Conservation (phyloP, 2,329 filamentous ascomycete species). For the Pseudogymnoascus sp. region DNA sequence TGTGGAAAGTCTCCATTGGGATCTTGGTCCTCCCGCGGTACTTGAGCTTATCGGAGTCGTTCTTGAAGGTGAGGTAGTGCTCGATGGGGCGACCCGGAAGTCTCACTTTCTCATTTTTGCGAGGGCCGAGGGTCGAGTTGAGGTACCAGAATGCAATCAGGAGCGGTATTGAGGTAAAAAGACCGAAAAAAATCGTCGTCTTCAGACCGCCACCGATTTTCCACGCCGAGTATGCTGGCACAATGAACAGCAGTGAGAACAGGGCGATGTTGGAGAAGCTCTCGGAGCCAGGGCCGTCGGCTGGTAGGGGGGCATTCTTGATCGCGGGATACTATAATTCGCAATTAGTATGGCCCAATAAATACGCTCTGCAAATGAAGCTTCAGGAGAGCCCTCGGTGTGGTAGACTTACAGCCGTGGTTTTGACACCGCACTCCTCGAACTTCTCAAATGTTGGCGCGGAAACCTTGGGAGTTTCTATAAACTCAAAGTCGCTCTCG, state of each 20-base stretch:
- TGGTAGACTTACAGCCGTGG: constrained; percentile 41
- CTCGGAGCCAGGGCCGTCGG: constrained; percentile 76
- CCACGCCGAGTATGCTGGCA: constrained; percentile 76
- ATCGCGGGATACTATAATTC: constrained; percentile 68
- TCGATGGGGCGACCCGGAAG: constrained; percentile 82
- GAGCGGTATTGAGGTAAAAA: constrained; percentile 73
- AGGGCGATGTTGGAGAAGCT: constrained; percentile 81
- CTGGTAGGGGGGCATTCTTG: constrained; percentile 88
- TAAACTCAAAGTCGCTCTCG: constrained; percentile 57
- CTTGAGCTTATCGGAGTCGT: constrained; percentile 50
- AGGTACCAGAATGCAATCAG: constrained; percentile 76
- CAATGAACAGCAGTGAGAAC: constrained; percentile 57
- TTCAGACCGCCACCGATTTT: constrained; percentile 78
- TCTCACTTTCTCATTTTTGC: constrained; percentile 87
- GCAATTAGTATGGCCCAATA: constrained; percentile 13
- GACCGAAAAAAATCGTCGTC: constrained; percentile 78
- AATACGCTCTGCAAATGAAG: constrained; percentile 11
- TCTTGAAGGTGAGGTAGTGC: constrained; percentile 80
- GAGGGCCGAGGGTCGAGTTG: constrained; percentile 72
- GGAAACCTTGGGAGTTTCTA: constrained; percentile 47
- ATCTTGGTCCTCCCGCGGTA: constrained; percentile 76
- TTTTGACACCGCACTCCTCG: constrained; percentile 49
- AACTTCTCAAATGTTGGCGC: constrained; percentile 43
- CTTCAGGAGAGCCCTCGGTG: constrained; percentile 19
- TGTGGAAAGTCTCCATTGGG: constrained; percentile 87